Base-by-base conservation (phyloP, 2,329 filamentous ascomycete species). In the Diaporthe australafricana region DNA sequence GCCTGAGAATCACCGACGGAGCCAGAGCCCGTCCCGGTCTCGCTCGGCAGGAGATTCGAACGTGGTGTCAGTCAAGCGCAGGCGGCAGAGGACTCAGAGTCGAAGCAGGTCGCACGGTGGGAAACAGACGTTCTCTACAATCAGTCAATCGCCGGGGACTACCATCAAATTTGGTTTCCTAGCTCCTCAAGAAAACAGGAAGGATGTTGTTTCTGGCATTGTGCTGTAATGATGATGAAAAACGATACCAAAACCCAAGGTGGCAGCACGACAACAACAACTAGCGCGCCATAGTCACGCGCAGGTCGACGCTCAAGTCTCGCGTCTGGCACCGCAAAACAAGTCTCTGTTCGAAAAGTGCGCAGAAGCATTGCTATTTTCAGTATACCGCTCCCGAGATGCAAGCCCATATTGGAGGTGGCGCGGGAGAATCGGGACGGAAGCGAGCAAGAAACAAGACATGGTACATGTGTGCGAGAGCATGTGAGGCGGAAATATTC, bases 21-120 rank as follows among this genome's bases (percentile, higher is more conserved):
- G 80, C 70, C 80, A 79, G 73, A 81, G 81, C 60, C 83, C 82
- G 14, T 83, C 82, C 27, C 76, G 82, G 47, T 83, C 82, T 25
- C 74, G 76, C 45, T 77, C 77, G 22, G 74, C 74, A 12, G 65
- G 70, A 8, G 74, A 77, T 11, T 47, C 71, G 7, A 75, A 77
- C 25, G 76, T 75, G 38, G 72, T 79, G 32, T 16, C 30, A 20
- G 45, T 22, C 20, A 78, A 79, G 70, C 76, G 78, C 66, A 77
- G 81, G 62, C 78, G 82, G 32, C 81, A 82, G 70, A 78, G 82
- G 73, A 84, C 83, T 6, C 77, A 76, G 71, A 84, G 82, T 70
- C 79, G 81, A 53, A 78, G 80, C 67, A 81, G 82, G 68, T 60
- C 75, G 52, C 77, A 80, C 22, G 45, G 47, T 20, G 62, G 69